Conservation (phyloP, 495 filamentous ascomycete genomes). For the Penicillium robsamsonii region DNA sequence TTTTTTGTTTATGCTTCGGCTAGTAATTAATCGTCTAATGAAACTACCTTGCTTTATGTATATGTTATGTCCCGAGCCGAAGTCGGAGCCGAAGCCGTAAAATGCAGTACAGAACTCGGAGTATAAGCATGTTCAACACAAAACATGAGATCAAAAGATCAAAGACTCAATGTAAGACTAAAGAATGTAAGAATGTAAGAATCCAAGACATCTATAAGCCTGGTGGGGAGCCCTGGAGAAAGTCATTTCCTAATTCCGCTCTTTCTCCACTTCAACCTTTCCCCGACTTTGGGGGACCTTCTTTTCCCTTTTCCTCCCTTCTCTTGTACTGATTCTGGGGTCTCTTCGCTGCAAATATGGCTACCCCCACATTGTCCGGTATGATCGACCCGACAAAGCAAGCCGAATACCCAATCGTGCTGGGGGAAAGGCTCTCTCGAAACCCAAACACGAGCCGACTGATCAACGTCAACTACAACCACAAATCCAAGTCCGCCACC, state of each 20-base stretch:
- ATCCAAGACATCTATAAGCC: neutral
- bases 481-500: slow-evolving; percentile 51
- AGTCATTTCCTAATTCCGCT: neutral
- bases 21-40: slow-evolving; percentile 11
- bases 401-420: slow-evolving; percentile 47
- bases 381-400: slow-evolving; percentile 52
- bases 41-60: slow-evolving; percentile 6
- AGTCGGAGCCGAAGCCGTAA: slow-evolving; percentile 10
- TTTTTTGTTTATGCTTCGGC: slow-evolving; percentile 7
- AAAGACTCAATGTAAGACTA: neutral
- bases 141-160: neutral
- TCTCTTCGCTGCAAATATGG: slow-evolving; percentile 26
- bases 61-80: neutral
- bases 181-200: neutral
- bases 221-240: neutral
- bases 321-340: neutral
- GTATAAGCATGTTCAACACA: neutral
- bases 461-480: slow-evolving; percentile 51
- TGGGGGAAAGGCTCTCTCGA: slow-evolving; percentile 41
- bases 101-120: slow-evolving; percentile 8
- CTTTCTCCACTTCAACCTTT: slow-evolving; percentile 6
- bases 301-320: neutral
- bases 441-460: slow-evolving; percentile 26
- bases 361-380: slow-evolving; percentile 37
- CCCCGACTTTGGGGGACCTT: slow-evolving; percentile 6